Evolutionary conservation across 805 yeast species (phyloP).

Genomic region (Candida orba): DNA sequence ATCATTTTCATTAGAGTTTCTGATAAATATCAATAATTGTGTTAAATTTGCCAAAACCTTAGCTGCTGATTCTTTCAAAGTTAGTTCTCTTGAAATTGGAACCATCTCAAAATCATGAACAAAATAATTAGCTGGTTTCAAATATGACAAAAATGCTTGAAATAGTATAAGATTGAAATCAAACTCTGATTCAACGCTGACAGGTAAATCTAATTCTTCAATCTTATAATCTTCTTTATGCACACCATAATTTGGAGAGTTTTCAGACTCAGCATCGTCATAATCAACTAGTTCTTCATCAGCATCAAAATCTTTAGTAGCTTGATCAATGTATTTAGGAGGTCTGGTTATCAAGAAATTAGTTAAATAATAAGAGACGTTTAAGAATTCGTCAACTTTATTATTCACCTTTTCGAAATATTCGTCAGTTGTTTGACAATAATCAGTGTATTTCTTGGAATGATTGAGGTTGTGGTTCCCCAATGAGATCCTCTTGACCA

Average conservation of each 20-base stretch:
- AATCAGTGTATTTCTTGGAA: slow-evolving; percentile 10
- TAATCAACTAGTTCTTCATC: slow-evolving; percentile 4
- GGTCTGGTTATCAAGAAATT: slow-evolving; percentile 12
- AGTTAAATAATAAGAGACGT: slow-evolving; percentile 10
- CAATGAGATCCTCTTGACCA: slow-evolving; percentile 3
- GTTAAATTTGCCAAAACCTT: slow-evolving; percentile 14
- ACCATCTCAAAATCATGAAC: slow-evolving; percentile 12
- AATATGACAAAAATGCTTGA: slow-evolving; percentile 10
- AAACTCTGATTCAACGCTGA: slow-evolving; percentile 12
- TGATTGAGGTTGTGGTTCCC: slow-evolving; percentile 8
- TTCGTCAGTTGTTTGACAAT: slow-evolving; percentile 5
- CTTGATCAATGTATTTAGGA: slow-evolving; percentile 4
- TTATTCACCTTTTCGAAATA: slow-evolving; percentile 10
- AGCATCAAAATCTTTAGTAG: neutral
- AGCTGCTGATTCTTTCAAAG: slow-evolving; percentile 9
- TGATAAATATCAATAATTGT: slow-evolving; percentile 11
- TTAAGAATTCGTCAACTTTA: slow-evolving; percentile 13
- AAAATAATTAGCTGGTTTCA: slow-evolving; percentile 16
- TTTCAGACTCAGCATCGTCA: neutral
- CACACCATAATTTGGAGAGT: neutral
- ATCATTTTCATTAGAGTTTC: slow-evolving; percentile 6
- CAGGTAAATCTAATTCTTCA: slow-evolving; percentile 9
- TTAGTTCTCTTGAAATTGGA: slow-evolving; percentile 3
- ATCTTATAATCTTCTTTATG: slow-evolving; percentile 7
- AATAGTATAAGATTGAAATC: slow-evolving; percentile 10